Conservation (phyloP, 768 basidiomycete species). For the Calvatia gigantea region DNA sequence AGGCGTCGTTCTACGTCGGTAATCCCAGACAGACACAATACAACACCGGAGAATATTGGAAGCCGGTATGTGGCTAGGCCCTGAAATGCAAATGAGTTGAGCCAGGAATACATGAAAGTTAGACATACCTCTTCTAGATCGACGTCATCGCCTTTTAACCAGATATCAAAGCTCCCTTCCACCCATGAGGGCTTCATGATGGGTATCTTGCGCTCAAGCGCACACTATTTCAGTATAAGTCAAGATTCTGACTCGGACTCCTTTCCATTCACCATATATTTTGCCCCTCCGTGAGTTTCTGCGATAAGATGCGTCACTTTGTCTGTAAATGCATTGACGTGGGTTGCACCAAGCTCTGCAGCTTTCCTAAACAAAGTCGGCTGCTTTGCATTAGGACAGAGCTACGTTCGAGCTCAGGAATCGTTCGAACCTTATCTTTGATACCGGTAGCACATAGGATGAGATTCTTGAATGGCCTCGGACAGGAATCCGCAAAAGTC, state of each 20-base stretch:
- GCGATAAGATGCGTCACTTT: constrained; percentile 88
- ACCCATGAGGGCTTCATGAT: constrained; percentile 83
- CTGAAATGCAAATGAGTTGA: constrained; percentile 30
- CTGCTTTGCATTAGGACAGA: constrained; percentile 32
- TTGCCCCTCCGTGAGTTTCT: constrained; percentile 73
- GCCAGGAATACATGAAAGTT: neutral
- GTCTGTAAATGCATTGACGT: constrained; percentile 74
- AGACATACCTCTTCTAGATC: constrained; percentile 56
- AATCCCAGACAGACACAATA: constrained; percentile 75
- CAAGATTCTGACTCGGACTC: constrained; percentile 5
- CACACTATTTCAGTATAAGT: constrained; percentile 53
- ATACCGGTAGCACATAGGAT: constrained; percentile 75
- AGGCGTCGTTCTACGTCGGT: constrained; percentile 57
- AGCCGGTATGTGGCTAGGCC: constrained; percentile 59
- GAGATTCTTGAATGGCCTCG: constrained; percentile 64
- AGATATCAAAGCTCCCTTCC: constrained; percentile 60
- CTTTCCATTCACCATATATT: constrained; percentile 59
- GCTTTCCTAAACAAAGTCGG: constrained; percentile 72
- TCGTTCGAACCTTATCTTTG: constrained; percentile 63
- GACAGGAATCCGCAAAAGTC: constrained; percentile 45
- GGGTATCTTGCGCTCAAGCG: constrained; percentile 74
- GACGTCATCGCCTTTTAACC: constrained; percentile 81
- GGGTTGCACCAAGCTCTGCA: constrained; percentile 73
- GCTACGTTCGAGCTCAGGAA: neutral
- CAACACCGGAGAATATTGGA: constrained; percentile 67